These are phyloP conservation scores for Hygrophorus russula DNA, from an alignment of 768 basidiomycete species.

Conservation along the genomic window DNA sequence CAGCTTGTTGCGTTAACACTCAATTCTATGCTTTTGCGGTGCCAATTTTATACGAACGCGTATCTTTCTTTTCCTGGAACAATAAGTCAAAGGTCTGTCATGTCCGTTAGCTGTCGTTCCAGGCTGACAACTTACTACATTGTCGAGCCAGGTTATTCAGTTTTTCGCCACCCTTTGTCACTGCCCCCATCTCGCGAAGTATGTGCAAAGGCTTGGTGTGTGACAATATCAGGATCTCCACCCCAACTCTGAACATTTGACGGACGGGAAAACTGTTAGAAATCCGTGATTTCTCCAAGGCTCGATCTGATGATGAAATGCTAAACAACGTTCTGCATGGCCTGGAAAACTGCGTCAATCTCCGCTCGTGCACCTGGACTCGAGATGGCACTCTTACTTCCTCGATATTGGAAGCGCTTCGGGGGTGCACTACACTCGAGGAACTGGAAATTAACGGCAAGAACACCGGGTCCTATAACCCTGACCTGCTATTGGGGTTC, in stretches of 20 bases:
- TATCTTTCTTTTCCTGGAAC: constrained; percentile 64
- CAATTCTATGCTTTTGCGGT: constrained; percentile 40
- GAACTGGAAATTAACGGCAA: constrained; percentile 69
- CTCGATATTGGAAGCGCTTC: constrained; percentile 43
- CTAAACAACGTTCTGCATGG: constrained; percentile 34
- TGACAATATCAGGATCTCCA: constrained; percentile 3
- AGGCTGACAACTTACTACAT: background rate
- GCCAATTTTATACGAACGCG: constrained; percentile 42
- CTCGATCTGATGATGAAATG: constrained; percentile 20
- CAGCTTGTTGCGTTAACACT: constrained; percentile 45
- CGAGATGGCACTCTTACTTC: constrained; percentile 64
- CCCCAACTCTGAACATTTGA: background rate
- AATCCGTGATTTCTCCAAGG: constrained; percentile 65
- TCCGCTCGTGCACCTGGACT: constrained; percentile 66
- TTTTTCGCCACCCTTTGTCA: constrained; percentile 52
- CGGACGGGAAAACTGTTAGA: constrained; percentile 25
- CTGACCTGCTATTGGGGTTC: constrained; percentile 38
- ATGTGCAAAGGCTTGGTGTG: constrained; percentile 51
- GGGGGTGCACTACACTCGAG: constrained; percentile 25
- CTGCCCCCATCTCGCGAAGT: constrained; percentile 42
- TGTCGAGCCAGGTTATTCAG: constrained; percentile 36
- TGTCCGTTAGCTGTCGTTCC: background rate
- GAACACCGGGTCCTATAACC: constrained; percentile 43
- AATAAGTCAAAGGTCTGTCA: constrained; percentile 45
- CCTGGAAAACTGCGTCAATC: constrained; percentile 48